A percentile compares a stretch with the other conserved stretches of the same genome.
phyloP scores from a whole-genome alignment of 345 rosid species.

The Nephelium lappaceum region DNA sequence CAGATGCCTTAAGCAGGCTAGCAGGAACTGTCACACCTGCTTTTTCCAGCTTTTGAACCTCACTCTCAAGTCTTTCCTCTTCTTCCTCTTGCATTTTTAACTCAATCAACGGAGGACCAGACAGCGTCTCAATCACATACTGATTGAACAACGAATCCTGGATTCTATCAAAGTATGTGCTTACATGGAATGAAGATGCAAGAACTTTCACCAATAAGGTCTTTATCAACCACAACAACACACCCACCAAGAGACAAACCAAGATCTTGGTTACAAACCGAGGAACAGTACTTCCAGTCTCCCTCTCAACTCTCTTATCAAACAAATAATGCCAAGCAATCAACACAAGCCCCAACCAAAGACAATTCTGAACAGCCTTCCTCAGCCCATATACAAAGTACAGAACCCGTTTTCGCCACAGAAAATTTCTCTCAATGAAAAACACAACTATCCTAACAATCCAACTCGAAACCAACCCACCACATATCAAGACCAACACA shows the following conservation, averaged over 20 bases:
- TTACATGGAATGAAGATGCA: constrained; percentile 87
- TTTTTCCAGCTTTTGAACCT: constrained; percentile 43
- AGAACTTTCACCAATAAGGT: constrained; percentile 87
- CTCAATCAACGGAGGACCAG: constrained; percentile 74
- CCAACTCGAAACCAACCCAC: constrained; percentile 87
- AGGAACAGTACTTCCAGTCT: constrained; percentile 34
- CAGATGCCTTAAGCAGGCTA: constrained; percentile 34
- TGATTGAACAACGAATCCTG: constrained; percentile 85
- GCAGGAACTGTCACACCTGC: constrained; percentile 52
- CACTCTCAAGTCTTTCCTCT: constrained; percentile 43
- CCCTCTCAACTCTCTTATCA: constrained; percentile 62
- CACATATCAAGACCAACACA: constrained; percentile 78
- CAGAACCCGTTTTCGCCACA: constrained; percentile 72
- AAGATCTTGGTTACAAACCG: constrained; percentile 60
- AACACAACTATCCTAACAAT: constrained; percentile 63
- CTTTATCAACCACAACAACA: constrained; percentile 77
- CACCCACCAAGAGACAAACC: constrained; percentile 70
- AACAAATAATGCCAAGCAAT: constrained; percentile 81
- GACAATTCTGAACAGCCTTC: constrained; percentile 81
- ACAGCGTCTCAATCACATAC: constrained; percentile 74
- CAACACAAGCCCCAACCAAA: constrained; percentile 85
- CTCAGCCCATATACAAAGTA: constrained; percentile 87
- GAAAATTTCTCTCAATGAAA: constrained; percentile 73
- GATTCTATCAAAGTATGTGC: constrained; percentile 90
- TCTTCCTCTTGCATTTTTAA: constrained; percentile 52